These are phyloP conservation scores for Aspergillus brasiliensis DNA, from an alignment of 2,329 filamentous ascomycete genomes.

Conservation along the genomic window DNA sequence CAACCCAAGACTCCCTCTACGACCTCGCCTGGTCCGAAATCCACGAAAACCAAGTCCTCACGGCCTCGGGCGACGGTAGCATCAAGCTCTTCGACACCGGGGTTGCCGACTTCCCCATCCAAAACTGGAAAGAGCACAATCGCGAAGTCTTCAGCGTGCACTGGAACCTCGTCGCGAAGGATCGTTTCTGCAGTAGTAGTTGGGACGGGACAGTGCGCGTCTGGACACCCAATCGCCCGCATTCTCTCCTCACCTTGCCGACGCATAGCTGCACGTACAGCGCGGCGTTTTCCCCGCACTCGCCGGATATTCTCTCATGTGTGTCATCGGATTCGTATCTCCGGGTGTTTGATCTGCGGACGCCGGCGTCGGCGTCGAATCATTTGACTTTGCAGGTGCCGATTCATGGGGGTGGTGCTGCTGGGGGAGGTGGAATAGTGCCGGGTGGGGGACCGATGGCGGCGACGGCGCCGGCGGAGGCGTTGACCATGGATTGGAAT, in stretches of 20 bases:
- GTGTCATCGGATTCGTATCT: conserved; percentile 88
- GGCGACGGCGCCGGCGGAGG: conserved; percentile 69
- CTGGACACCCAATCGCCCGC: conserved; percentile 78
- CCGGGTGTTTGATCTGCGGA: conserved; percentile 87
- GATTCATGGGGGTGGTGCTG: conserved; percentile 69
- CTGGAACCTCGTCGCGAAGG: conserved; percentile 91
- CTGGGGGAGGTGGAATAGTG: conserved; percentile 56
- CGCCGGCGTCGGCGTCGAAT: conserved; percentile 81
- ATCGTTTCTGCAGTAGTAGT: conserved; percentile 84
- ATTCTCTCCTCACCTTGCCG: conserved; percentile 81
- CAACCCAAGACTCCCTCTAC: conserved; percentile 96
- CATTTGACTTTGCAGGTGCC: conserved; percentile 82
- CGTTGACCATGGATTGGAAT: conserved; percentile 97
- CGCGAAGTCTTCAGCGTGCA: conserved; percentile 89
- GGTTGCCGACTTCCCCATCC: conserved; percentile 80
- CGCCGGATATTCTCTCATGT: conserved; percentile 79
- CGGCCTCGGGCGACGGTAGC: conserved; percentile 88
- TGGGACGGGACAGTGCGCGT: conserved; percentile 98
- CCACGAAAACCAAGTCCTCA: conserved; percentile 91
- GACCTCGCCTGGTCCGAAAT: conserved; percentile 94
- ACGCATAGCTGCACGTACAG: conserved; percentile 94
- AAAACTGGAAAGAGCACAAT: conserved; percentile 90
- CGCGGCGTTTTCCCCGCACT: conserved; percentile 85
- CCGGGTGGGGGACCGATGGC: conserved; percentile 39
- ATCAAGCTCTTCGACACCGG: conserved; percentile 91